Evolutionary conservation across 768 basidiomycete species (phyloP).

Genomic region (Mycena epipterygia): DNA sequence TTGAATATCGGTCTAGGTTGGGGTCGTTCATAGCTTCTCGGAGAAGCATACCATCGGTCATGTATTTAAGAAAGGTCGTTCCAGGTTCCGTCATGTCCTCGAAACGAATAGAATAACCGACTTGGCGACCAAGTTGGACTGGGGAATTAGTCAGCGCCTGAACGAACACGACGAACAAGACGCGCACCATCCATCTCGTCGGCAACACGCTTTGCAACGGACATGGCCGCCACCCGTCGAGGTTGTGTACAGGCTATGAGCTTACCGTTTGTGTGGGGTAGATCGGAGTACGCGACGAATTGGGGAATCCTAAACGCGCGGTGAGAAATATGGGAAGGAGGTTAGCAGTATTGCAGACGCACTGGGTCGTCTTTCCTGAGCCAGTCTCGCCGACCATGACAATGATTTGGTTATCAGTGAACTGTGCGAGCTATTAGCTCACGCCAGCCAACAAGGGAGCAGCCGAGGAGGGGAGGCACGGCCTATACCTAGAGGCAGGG

Average conservation of each 20-base stretch:
- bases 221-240: constrained; percentile 95
- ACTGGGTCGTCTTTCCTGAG: constrained; percentile 98
- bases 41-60: constrained; percentile 99
- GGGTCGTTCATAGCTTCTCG: constrained; percentile 98
- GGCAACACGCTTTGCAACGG: constrained; percentile 96
- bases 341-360: constrained; percentile 47
- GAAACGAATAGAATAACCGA: constrained; percentile 98
- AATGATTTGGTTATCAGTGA: constrained; percentile 84
- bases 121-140: constrained; percentile 94
- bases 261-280: constrained; percentile 91
- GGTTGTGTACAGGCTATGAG: constrained; percentile 97
- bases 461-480: no score
- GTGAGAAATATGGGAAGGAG: constrained; percentile 25
- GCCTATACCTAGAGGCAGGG: no score
- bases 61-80: constrained; percentile 96
- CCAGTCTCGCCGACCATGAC: constrained; percentile 96
- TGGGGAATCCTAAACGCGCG: constrained; percentile 83
- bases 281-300: constrained; percentile 92
- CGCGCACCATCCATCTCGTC: constrained; percentile 96
- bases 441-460: constrained; percentile 23
- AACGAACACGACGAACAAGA: neutral
- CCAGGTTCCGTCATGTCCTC: constrained; percentile 94
- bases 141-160: constrained; percentile 8
- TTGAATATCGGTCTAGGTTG: constrained; percentile 90
- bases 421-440: constrained; percentile 57